Conservation (phyloP, 2,329 filamentous ascomycete species). For the Hymenoscyphus scutula region DNA sequence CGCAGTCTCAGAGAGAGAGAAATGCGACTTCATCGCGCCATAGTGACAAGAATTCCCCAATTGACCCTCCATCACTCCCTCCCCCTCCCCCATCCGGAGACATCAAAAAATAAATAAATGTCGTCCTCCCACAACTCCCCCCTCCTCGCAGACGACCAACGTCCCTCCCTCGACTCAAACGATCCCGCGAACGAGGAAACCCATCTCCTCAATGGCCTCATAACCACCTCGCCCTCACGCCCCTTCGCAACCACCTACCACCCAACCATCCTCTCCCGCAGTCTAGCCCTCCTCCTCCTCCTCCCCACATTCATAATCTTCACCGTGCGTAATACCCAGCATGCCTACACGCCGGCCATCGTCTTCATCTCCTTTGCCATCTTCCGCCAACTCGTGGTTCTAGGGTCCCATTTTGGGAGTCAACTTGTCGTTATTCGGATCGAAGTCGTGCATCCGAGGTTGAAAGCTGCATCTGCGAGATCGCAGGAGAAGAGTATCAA, state of each 20-base stretch:
- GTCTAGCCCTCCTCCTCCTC: conserved; percentile 19
- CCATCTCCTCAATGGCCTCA: conserved; percentile 16
- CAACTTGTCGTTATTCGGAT: conserved; percentile 21
- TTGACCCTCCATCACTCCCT: neutral
- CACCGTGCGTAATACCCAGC: conserved; percentile 15
- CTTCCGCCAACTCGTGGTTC: conserved; percentile 19
- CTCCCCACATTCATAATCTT: conserved; percentile 26
- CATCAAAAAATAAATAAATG: conserved; percentile 19
- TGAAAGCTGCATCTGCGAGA: conserved; percentile 16
- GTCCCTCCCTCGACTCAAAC: conserved; percentile 14
- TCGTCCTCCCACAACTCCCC: conserved; percentile 19
- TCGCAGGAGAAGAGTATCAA: conserved; percentile 21
- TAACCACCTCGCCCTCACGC: conserved; percentile 19
- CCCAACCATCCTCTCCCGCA: conserved; percentile 18
- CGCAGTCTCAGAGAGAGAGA: neutral
- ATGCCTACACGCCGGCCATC: conserved; percentile 11
- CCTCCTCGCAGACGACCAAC: conserved; percentile 19
- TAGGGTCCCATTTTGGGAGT: conserved; percentile 21
- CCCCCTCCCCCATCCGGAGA: neutral
- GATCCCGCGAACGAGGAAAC: conserved; percentile 13
- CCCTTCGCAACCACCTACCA: conserved; percentile 23
- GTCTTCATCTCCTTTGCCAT: conserved; percentile 26
- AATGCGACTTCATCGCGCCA: neutral
- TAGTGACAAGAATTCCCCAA: neutral
- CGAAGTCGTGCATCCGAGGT: conserved; percentile 24